Evolutionary conservation across 2,329 filamentous ascomycete species (phyloP).

Genomic region (Dactylellina leptospora): DNA sequence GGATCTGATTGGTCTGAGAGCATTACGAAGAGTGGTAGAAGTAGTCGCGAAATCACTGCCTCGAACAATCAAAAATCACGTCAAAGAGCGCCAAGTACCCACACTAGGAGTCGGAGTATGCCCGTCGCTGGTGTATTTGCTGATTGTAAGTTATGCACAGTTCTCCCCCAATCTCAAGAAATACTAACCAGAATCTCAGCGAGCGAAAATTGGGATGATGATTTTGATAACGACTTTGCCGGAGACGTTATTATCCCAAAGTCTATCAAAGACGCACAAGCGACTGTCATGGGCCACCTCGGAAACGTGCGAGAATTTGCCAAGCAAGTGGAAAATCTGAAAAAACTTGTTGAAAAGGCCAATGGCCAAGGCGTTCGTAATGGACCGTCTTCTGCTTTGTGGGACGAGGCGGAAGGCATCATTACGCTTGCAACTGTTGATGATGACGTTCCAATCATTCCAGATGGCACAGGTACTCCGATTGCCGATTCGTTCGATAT

Average conservation of each 20-base stretch:
- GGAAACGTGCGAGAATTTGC: conserved; percentile 84
- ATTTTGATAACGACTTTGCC: conserved; percentile 71
- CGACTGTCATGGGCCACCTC: conserved; percentile 82
- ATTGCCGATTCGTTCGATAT: conserved; percentile 41
- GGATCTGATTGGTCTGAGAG: conserved; percentile 52
- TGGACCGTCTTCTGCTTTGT: conserved; percentile 70
- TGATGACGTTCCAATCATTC: conserved; percentile 65
- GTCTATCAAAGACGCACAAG: conserved; percentile 81
- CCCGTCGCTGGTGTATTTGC: conserved; percentile 52
- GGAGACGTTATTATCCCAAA: conserved; percentile 75
- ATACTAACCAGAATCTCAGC: conserved; percentile 44
- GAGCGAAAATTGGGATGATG: conserved; percentile 89
- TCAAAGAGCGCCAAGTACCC: conserved; percentile 49
- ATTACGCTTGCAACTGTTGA: conserved; percentile 81
- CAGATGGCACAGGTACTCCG: conserved; percentile 35
- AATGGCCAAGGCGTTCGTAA: conserved; percentile 72
- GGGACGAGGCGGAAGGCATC: conserved; percentile 85
- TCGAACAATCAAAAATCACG: conserved; percentile 47
- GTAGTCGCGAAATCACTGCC: conserved; percentile 46
- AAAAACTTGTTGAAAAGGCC: conserved; percentile 76
- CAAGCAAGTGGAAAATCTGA: conserved; percentile 79
- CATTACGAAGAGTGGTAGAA: conserved; percentile 46
- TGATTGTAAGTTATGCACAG: conserved; percentile 36
- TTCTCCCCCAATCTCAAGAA: not conserved
- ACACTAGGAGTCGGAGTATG: conserved; percentile 52